Base-by-base conservation (phyloP, 1,284 basidiomycete species). In the Moesziomyces sp. region DNA sequence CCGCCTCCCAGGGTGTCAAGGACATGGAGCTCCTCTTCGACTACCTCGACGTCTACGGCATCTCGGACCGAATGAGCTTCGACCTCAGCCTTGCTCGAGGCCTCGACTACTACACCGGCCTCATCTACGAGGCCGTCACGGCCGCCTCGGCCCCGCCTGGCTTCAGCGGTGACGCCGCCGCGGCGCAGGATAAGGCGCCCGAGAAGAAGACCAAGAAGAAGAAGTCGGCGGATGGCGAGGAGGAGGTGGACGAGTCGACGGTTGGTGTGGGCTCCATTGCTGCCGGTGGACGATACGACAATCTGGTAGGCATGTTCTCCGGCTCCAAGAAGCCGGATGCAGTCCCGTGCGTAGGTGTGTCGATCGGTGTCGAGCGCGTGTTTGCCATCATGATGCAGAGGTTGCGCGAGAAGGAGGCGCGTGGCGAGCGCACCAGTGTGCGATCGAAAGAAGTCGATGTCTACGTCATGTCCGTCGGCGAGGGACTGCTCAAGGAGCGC, bases 241-340 rank as follows among this genome's bases (percentile, higher is more conserved):
- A 94, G 66, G 94, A 95, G 77, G 86, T 95, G 46, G 96, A 98
- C 86, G 96, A 98, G 84, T 92, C 91, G 3, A 88, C 91, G 62
- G 91, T 99, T 35, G 96, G 97, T 43, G 94, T 99, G 3, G 97
- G 96, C 24, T 97, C 94, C 19, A 97, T 99, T 82, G 97, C 96
- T 8, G 97, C 93, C 0, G 97, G 97, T 19, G 96, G 97, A 14
- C 89, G 96, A 47, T 99, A 99, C 86, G 96, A 99, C 86, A 91
- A 92, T 74, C 91, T 99, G n/a, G 96, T 99, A 2, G 92, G 92
- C 50, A 90, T 95, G 88, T 97, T 99, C 86, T 89, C 91, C 21
- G 88, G 92, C 7, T 91, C 93, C 30, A 83, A 84, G 83, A 55
- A 84, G 90, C 54, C 91, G 89, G 87, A 92, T 89, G 85, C 74